Evolutionary conservation across 2,329 filamentous ascomycete genomes (phyloP).

Genomic region (Dactylellina drechsleri): DNA sequence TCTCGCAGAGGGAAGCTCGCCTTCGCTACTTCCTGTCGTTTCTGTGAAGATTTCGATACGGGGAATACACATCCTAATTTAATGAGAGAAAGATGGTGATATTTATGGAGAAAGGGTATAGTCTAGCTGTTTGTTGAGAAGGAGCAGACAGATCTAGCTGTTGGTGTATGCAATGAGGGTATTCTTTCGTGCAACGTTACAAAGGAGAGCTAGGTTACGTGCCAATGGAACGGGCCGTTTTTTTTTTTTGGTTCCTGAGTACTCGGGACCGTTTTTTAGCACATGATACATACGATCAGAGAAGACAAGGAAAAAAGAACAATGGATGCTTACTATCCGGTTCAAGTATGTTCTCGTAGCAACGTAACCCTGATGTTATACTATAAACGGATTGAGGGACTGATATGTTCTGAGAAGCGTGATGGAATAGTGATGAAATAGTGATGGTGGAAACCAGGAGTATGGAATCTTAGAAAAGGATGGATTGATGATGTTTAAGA

Average conservation of each 20-base stretch:
- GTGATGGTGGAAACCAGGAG: slow-evolving; percentile 17
- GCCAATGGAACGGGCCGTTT: not conserved
- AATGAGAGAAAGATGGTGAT: not conserved
- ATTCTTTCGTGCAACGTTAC: too few relatives aligned
- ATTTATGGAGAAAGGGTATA: too few relatives aligned
- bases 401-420: too few relatives aligned
- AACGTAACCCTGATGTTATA: too few relatives aligned
- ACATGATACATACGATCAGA: not conserved
- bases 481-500: slow-evolving; percentile 3
- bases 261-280: not conserved
- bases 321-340: not conserved
- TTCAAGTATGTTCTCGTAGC: not conserved
- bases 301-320: not conserved
- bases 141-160: not conserved
- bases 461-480: not conserved
- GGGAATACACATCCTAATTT: slow-evolving; percentile 46
- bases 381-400: too few relatives aligned
- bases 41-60: slow-evolving; percentile 45
- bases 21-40: slow-evolving; percentile 13
- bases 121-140: not conserved
- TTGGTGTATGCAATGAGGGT: not conserved
- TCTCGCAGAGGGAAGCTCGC: slow-evolving; percentile 24
- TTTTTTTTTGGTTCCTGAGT: not conserved
- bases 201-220: not conserved
- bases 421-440: not conserved